A percentile compares a stretch with the other conserved stretches of the same genome.
Conservation (phyloP, 164 flowering plant genomes). For the Vitis cinerea region DNA sequence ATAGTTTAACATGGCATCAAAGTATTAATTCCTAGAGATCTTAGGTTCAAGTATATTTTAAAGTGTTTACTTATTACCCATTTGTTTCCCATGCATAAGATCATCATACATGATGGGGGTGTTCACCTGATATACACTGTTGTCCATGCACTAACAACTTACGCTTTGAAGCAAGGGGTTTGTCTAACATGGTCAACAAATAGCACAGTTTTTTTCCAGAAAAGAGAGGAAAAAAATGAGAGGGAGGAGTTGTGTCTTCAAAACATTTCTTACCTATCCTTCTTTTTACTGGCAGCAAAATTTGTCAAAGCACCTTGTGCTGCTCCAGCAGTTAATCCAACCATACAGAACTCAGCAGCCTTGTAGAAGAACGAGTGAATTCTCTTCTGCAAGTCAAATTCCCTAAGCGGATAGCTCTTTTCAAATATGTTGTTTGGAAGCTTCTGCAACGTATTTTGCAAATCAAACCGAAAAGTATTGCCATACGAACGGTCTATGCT, state of each 20-base stretch:
- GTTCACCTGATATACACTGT: too few species aligned
- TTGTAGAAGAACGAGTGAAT: constrained; percentile 77
- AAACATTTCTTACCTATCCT: constrained; percentile 52
- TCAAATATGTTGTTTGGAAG: constrained; percentile 98
- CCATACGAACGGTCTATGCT: constrained; percentile 78
- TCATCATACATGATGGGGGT: too few species aligned
- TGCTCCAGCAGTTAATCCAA: constrained; percentile 83
- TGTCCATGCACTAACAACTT: too few species aligned
- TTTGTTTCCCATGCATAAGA: too few species aligned
- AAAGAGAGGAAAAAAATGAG: not conserved
- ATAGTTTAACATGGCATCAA: too few species aligned
- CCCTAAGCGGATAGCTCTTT: constrained; percentile 79
- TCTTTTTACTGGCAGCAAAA: constrained; percentile 59
- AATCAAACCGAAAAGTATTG: constrained; percentile 79
- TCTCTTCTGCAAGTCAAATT: constrained; percentile 84
- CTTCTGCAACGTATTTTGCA: constrained; percentile 94
- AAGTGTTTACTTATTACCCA: too few species aligned
- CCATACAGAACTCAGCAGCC: constrained; percentile 83
- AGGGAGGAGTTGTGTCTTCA: not conserved
- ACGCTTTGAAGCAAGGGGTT: not conserved
- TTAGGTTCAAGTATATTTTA: too few species aligned
- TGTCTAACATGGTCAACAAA: not conserved
- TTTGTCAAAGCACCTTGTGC: constrained; percentile 76
- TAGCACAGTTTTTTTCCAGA: not conserved
- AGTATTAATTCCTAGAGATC: too few species aligned